Evolutionary conservation across 2,329 filamentous ascomycete genomes (phyloP).

Genomic region (Trichothecium sympodiale): DNA sequence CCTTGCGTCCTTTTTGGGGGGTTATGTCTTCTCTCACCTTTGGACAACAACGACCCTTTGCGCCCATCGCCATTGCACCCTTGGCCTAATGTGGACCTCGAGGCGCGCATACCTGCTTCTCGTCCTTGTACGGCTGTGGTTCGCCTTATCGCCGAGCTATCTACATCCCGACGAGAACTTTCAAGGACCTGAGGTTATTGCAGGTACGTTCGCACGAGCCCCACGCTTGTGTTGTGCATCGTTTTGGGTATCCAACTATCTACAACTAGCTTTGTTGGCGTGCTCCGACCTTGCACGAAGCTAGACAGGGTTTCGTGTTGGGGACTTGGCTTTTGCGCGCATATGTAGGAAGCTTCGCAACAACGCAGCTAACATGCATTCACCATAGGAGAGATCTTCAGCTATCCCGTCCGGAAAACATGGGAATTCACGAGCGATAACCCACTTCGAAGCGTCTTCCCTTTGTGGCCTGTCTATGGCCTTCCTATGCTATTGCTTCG

Average conservation of each 20-base stretch:
- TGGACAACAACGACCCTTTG: neutral
- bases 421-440: constrained; percentile 91
- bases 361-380: constrained; percentile 1
- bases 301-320: neutral
- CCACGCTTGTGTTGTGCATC: too few species aligned
- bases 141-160: constrained; percentile 90
- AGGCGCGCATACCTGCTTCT: constrained; percentile 79
- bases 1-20: neutral
- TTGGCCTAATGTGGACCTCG: constrained; percentile 68
- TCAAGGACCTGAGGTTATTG: constrained; percentile 93
- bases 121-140: constrained; percentile 80
- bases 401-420: constrained; percentile 77
- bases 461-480: constrained; percentile 90
- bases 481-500: constrained; percentile 85
- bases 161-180: constrained; percentile 98
- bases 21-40: constrained; percentile 4
- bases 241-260: neutral
- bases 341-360: neutral
- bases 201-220: too few species aligned
- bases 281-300: neutral
- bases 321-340: neutral
- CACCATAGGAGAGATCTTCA: constrained; percentile 71
- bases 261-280: constrained; percentile 1
- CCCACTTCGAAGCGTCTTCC: constrained; percentile 92
- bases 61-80: constrained; percentile 9